A percentile compares a stretch with the other conserved stretches of the same genome.
Evolutionary conservation across 257 asterid species (phyloP).

Genomic region (Solanum rostratum): DNA sequence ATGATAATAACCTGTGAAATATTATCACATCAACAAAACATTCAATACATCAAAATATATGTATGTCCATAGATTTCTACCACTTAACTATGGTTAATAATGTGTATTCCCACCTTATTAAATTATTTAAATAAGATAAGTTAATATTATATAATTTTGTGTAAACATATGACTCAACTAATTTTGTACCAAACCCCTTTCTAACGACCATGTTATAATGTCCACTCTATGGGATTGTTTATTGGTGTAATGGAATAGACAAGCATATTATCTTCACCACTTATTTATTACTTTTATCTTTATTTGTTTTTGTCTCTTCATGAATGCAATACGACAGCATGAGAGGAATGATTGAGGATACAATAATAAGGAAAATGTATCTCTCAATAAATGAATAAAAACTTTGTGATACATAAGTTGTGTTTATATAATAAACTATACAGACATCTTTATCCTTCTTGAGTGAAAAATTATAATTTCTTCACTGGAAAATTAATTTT

Average conservation of each 20-base stretch:
- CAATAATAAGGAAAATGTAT: not conserved
- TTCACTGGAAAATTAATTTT: too few relatives aligned
- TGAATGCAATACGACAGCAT: not conserved
- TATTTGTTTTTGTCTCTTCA: not conserved
- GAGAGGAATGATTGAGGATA: not conserved
- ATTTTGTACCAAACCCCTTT: not conserved
- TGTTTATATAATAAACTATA: not conserved
- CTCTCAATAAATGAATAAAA: not conserved
- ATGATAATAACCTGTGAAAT: too few relatives aligned
- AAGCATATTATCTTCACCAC: not conserved
- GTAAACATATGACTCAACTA: not conserved
- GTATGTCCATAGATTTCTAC: not conserved
- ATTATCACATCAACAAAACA: too few relatives aligned
- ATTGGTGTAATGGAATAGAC: not conserved
- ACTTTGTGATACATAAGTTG: not conserved
- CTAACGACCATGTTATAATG: not conserved
- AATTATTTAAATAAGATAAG: not conserved
- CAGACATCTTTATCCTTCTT: not conserved
- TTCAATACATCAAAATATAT: not conserved
- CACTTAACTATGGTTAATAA: not conserved
- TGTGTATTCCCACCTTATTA: not conserved
- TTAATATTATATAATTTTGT: not conserved
- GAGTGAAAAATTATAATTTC: too few relatives aligned
- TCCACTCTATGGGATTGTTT: not conserved
- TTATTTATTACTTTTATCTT: not conserved